A percentile compares a stretch with the other conserved stretches of the same genome.
These are phyloP conservation scores for Ceratobasidium sp. DNA, from an alignment of 1,284 basidiomycete genomes.

Conservation along the genomic window DNA sequence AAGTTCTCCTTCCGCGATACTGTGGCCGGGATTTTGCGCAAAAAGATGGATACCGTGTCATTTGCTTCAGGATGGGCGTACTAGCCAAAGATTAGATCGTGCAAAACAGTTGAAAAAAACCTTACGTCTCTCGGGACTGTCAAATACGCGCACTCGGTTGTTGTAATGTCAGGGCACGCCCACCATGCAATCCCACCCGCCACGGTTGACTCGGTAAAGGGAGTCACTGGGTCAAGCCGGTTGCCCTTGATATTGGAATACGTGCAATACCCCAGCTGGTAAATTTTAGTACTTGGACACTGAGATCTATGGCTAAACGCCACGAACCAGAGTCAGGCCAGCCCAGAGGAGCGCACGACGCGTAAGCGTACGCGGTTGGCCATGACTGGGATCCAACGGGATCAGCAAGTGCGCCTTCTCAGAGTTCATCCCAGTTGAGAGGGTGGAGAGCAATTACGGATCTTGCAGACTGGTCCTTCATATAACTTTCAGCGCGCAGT, in stretches of 20 bases:
- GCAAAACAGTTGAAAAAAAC: neutral
- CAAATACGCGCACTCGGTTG: slow-evolving; percentile 41
- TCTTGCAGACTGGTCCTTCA: too few species aligned
- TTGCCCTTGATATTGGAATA: neutral
- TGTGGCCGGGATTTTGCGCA: slow-evolving; percentile 26
- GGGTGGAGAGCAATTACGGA: too few species aligned
- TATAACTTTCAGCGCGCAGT: too few species aligned
- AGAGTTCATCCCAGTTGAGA: too few species aligned
- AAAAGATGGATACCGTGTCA: slow-evolving; percentile 20
- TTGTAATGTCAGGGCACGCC: slow-evolving; percentile 39
- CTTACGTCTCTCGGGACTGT: slow-evolving; percentile 40
- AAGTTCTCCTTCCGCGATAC: slow-evolving; percentile 17
- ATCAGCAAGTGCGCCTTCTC: too few species aligned
- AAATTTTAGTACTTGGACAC: too few species aligned
- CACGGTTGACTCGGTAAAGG: slow-evolving; percentile 13
- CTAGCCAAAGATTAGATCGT: neutral
- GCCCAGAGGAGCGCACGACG: too few species aligned
- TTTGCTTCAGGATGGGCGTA: slow-evolving; percentile 18
- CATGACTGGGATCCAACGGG: too few species aligned
- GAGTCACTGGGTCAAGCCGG: neutral
- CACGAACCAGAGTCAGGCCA: too few species aligned
- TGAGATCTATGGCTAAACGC: too few species aligned
- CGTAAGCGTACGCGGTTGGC: too few species aligned
- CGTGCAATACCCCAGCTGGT: neutral
- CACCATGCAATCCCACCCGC: slow-evolving; percentile 38